A percentile compares a stretch with the other conserved stretches of the same genome.
Conservation (phyloP, 2,329 filamentous ascomycete genomes). For the Aspergillus nomiae region DNA sequence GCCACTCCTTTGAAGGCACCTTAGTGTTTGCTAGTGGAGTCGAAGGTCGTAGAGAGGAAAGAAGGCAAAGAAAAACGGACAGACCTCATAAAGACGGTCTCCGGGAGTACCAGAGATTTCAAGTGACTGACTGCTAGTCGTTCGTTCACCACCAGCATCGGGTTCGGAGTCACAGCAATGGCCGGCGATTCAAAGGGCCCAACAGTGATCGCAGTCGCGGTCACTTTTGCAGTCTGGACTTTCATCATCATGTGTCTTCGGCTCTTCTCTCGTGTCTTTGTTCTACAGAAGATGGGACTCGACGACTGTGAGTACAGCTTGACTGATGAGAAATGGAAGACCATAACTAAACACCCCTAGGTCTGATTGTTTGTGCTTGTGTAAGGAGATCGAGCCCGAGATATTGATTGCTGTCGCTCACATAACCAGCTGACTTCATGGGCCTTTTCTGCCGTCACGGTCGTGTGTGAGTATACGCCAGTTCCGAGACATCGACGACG, state of each 20-base stretch:
- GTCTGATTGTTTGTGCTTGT: constrained; percentile 33
- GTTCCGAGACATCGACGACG: not conserved
- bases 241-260: constrained; percentile 40
- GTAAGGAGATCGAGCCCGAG: constrained; percentile 20
- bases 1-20: not conserved
- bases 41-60: not conserved
- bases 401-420: not conserved
- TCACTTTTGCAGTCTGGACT: constrained; percentile 43
- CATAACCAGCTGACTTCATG: constrained; percentile 30
- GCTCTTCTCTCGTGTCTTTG: constrained; percentile 43
- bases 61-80: not conserved
- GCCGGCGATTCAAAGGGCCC: constrained; percentile 35
- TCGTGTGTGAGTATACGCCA: constrained; percentile 28
- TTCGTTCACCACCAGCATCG: not conserved
- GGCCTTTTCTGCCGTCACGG: constrained; percentile 40
- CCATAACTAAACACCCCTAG: constrained; percentile 13
- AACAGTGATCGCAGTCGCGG: constrained; percentile 35
- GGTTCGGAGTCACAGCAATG: not conserved
- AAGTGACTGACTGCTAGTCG: not conserved
- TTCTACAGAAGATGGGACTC: constrained; percentile 33
- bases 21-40: not conserved
- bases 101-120: not conserved
- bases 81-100: not conserved
- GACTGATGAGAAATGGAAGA: not conserved
- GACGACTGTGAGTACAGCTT: constrained; percentile 32